phyloP scores from a whole-genome alignment of 1,284 basidiomycete genomes.

The Takashimella tepidaria region DNA sequence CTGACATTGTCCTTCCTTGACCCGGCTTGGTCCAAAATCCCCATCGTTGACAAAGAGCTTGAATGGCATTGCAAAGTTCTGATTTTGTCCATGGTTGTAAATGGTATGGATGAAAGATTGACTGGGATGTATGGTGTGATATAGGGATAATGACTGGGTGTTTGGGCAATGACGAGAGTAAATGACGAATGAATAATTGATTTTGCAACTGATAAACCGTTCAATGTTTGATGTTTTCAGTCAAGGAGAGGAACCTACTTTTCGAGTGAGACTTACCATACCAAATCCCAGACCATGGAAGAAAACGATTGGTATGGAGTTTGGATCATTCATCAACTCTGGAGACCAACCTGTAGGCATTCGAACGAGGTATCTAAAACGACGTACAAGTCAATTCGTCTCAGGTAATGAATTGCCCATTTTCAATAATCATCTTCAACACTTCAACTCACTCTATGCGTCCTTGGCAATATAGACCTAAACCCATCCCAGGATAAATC shows the following conservation, averaged over 20 bases:
- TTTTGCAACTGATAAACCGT: conserved; percentile 57
- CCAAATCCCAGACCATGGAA: conserved; percentile 83
- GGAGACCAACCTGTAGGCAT: conserved; percentile 63
- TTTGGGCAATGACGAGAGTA: conserved; percentile 53
- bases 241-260: neutral
- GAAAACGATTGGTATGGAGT: conserved; percentile 68
- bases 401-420: no score
- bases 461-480: conserved; percentile 36
- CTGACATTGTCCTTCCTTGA: conserved; percentile 21
- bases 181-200: conserved; percentile 45
- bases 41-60: conserved; percentile 57
- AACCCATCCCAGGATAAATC: conserved; percentile 31
- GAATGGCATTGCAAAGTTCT: conserved; percentile 59
- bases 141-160: conserved; percentile 72
- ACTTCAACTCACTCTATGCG: conserved; percentile 49
- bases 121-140: conserved; percentile 79
- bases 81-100: conserved; percentile 62
- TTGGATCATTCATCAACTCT: conserved; percentile 29
- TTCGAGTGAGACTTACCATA: conserved; percentile 37
- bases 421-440: neutral
- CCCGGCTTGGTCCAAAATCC: conserved; percentile 53
- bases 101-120: conserved; percentile 69
- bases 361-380: conserved; percentile 66
- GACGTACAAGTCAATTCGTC: no score
- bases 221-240: no score